phyloP scores from a whole-genome alignment of 352 stramenopile species.

The Globisporangium spinosum region DNA sequence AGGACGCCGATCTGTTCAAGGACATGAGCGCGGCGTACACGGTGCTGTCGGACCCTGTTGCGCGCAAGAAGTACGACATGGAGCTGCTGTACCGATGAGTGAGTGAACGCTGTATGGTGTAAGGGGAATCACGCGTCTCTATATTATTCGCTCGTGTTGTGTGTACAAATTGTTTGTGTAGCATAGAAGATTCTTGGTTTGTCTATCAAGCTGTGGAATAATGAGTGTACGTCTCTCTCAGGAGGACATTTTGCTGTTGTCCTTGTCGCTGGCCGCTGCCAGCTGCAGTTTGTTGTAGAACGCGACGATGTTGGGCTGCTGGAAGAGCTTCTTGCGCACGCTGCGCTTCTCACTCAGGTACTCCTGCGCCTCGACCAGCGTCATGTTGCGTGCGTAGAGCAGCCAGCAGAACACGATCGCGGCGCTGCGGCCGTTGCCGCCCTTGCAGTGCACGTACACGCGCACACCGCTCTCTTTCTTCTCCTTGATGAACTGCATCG shows the following conservation, averaged over 20 bases:
- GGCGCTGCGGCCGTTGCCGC: slow-evolving; percentile 91
- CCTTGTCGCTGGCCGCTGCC: neutral
- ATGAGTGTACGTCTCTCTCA: slow-evolving; percentile 3
- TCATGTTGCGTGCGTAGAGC: slow-evolving; percentile 66
- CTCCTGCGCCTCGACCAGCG: slow-evolving; percentile 77
- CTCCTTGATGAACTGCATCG: slow-evolving; percentile 88
- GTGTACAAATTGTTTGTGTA: neutral
- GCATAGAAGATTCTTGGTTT: neutral
- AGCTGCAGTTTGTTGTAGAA: slow-evolving; percentile 65
- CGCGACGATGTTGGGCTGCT: slow-evolving; percentile 83
- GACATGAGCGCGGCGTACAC: slow-evolving; percentile 85
- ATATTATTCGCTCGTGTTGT: slow-evolving; percentile 10
- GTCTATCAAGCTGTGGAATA: neutral
- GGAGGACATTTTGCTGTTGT: neutral
- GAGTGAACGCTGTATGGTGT: too few relatives aligned
- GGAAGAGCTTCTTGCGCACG: slow-evolving; percentile 88
- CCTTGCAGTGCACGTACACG: slow-evolving; percentile 97
- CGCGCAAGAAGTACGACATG: slow-evolving; percentile 67
- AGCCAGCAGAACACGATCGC: slow-evolving; percentile 92
- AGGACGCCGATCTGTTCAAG: slow-evolving; percentile 75
- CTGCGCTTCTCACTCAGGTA: slow-evolving; percentile 86
- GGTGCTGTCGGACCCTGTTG: slow-evolving; percentile 60
- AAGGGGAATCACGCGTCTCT: neutral
- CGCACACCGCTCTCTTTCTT: slow-evolving; percentile 78
- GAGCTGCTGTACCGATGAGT: slow-evolving; percentile 45